Conservation (phyloP, 2,329 filamentous ascomycete genomes). For the Pyrenophora teres region DNA sequence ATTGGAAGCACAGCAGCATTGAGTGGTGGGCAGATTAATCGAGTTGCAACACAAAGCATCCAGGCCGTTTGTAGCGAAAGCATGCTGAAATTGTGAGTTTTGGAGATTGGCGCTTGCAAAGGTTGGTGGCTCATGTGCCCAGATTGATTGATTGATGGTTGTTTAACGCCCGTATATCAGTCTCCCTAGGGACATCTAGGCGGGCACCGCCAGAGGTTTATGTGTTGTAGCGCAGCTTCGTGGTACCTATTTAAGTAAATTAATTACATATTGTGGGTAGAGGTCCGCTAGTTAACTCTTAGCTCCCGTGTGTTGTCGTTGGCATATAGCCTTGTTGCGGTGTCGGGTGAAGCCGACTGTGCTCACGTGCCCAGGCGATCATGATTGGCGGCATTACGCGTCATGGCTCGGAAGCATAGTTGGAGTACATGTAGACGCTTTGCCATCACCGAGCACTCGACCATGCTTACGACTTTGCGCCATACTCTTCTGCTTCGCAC, state of each 20-base stretch:
- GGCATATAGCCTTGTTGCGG: too few relatives aligned
- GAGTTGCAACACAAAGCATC: neutral
- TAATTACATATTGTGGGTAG: too few relatives aligned
- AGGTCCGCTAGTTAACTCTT: too few relatives aligned
- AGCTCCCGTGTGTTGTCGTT: too few relatives aligned
- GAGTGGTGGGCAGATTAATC: too few relatives aligned
- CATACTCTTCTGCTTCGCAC: constrained; percentile 1
- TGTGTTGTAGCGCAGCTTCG: too few relatives aligned
- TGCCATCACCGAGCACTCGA: neutral
- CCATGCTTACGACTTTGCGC: neutral
- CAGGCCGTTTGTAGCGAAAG: neutral
- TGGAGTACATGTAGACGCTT: neutral
- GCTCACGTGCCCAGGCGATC: constrained; percentile 15
- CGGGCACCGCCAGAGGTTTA: too few relatives aligned
- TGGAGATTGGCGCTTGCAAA: neutral
- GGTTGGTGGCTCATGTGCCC: constrained; percentile 12
- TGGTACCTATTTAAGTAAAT: too few relatives aligned
- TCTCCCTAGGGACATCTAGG: too few relatives aligned
- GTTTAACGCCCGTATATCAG: too few relatives aligned
- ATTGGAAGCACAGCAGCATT: too few relatives aligned
- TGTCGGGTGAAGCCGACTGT: too few relatives aligned
- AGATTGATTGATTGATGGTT: neutral
- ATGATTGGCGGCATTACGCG: constrained; percentile 22
- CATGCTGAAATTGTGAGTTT: neutral
- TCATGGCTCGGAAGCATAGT: constrained; percentile 12